Conservation (phyloP, 306 rosid genomes). For the Phaseolus lunatus region DNA sequence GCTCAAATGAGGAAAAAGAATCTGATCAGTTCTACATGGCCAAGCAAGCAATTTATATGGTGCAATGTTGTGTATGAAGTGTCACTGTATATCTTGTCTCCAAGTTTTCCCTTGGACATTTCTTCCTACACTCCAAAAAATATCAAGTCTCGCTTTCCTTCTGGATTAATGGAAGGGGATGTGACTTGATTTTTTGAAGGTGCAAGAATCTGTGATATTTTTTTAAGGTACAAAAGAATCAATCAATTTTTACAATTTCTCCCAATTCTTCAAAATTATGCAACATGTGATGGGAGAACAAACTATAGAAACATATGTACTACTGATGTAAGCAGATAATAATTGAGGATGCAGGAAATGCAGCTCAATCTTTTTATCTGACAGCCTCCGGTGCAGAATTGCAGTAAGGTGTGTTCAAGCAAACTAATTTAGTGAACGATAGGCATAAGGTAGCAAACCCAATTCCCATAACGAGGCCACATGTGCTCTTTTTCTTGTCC, state of each 20-base stretch:
- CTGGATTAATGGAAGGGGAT: no score
- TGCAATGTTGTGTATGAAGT: neutral
- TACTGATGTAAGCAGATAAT: neutral
- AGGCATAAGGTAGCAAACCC: slow-evolving; percentile 75
- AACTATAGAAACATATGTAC: neutral
- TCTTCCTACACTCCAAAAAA: no score
- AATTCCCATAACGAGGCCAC: slow-evolving; percentile 73
- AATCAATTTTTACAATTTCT: neutral
- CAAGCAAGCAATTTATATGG: neutral
- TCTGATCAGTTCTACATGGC: neutral
- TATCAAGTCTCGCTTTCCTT: no score
- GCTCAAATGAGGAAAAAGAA: neutral
- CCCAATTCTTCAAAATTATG: neutral
- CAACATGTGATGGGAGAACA: slow-evolving; percentile 4
- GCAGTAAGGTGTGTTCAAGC: slow-evolving; percentile 79
- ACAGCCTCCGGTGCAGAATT: slow-evolving; percentile 87
- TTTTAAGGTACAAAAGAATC: neutral
- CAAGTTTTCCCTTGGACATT: neutral
- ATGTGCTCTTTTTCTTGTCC: slow-evolving; percentile 70
- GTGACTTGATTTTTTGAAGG: no score
- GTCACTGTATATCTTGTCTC: neutral
- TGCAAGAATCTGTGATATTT: no score
- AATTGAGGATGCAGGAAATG: slow-evolving; percentile 24
- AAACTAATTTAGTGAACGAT: slow-evolving; percentile 87
- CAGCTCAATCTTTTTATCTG: slow-evolving; percentile 46